Conservation (phyloP, 2,329 filamentous ascomycete species). For the Fusarium nygamai region DNA sequence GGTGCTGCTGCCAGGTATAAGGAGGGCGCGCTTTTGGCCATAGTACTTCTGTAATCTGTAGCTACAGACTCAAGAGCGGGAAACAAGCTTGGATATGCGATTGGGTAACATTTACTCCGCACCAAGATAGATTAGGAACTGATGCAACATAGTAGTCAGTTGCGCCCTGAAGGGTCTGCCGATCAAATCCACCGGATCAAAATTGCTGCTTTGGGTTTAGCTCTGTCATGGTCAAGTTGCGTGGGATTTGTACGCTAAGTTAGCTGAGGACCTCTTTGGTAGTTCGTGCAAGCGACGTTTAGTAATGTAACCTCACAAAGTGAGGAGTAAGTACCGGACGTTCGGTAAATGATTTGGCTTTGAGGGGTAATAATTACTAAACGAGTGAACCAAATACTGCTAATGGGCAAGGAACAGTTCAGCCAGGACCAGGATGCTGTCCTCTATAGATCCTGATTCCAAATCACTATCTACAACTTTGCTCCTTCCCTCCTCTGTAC, state of each 20-base stretch:
- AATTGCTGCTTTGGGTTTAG: background rate
- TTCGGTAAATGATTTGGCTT: background rate
- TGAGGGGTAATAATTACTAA: background rate
- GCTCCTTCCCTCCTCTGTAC: background rate
- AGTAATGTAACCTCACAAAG: background rate
- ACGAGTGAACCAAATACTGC: fast-evolving
- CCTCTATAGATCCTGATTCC: background rate
- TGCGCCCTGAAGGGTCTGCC: background rate
- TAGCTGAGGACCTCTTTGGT: background rate
- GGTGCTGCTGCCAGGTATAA: background rate
- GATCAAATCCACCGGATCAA: background rate
- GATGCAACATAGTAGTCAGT: background rate
- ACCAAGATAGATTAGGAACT: background rate
- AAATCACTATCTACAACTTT: background rate
- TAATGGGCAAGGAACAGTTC: background rate
- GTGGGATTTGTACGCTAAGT: background rate
- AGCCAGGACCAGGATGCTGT: fast-evolving
- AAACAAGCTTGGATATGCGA: no score
- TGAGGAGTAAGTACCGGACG: background rate
- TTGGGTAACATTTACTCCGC: background rate
- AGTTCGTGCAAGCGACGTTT: background rate
- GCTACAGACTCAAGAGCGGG: no score
- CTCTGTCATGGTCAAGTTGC: background rate
- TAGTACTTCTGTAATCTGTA: background rate
- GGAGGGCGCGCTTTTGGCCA: background rate